A percentile compares a stretch with the other conserved stretches of the same genome.
Conservation (phyloP, 768 basidiomycete species). For the Russula virescens region DNA sequence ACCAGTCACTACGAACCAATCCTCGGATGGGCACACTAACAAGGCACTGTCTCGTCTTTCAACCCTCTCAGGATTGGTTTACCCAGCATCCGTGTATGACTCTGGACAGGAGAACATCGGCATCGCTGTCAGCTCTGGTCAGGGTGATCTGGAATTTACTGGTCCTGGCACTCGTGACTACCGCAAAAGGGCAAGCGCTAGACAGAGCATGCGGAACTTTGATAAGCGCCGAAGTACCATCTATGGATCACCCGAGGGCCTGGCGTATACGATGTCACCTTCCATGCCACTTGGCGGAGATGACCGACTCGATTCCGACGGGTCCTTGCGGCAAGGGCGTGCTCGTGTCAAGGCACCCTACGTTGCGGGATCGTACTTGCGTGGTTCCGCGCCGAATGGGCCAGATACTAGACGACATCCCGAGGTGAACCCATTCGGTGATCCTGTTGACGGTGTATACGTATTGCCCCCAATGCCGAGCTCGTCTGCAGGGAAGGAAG, state of each 20-base stretch:
- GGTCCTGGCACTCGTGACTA: neutral
- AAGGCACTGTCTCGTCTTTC: constrained; percentile 23
- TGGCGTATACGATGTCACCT: constrained; percentile 26
- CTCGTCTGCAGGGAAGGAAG: constrained; percentile 34
- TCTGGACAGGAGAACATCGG: constrained; percentile 22
- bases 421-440: constrained; percentile 32
- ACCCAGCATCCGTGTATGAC: constrained; percentile 18
- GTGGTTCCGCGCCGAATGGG: constrained; percentile 43
- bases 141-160: constrained; percentile 1
- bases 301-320: constrained; percentile 27
- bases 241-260: constrained; percentile 19
- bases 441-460: constrained; percentile 28
- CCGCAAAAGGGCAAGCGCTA: constrained; percentile 14
- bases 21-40: neutral
- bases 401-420: constrained; percentile 22
- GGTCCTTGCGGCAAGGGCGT: constrained; percentile 36
- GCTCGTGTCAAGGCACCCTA: constrained; percentile 67
- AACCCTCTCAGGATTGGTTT: constrained; percentile 16
- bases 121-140: constrained; percentile 21
- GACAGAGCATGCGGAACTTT: constrained; percentile 16
- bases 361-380: constrained; percentile 46
- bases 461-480: constrained; percentile 31
- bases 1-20: constrained; percentile 1
- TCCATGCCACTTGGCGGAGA: constrained; percentile 26
- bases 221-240: constrained; percentile 21